A percentile compares a stretch with the other conserved stretches of the same genome.
Evolutionary conservation across 2,329 filamentous ascomycete genomes (phyloP).

Genomic region (Chaetomiaceae sp.): DNA sequence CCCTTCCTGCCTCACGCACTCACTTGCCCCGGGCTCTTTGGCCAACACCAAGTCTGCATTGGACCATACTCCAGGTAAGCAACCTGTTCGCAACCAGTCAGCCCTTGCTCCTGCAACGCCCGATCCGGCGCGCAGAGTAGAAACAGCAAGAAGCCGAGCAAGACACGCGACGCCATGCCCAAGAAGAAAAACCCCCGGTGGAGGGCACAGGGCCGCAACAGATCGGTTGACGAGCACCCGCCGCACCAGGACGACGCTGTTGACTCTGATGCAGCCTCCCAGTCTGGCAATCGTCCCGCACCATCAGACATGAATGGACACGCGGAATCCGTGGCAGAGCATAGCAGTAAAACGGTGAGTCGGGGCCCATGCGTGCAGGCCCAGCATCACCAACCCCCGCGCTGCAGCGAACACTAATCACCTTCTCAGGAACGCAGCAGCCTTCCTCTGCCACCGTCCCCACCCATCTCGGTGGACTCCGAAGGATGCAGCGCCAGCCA

Average conservation of each 20-base stretch:
- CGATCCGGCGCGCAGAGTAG: too few species aligned
- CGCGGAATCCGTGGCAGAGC: neutral
- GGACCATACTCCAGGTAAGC: constrained; percentile 10
- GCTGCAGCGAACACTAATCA: neutral
- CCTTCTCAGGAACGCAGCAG: constrained; percentile 1
- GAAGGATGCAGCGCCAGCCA: constrained; percentile 1
- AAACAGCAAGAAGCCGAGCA: neutral
- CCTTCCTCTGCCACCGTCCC: neutral
- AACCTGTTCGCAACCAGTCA: neutral
- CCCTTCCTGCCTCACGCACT: too few species aligned
- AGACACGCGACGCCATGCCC: neutral
- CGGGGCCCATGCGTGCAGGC: neutral
- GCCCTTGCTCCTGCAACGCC: neutral
- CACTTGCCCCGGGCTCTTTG: too few species aligned
- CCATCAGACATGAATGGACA: neutral
- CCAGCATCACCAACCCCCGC: neutral
- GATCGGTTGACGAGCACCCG: constrained; percentile 1
- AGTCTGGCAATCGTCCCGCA: neutral
- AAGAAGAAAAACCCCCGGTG: constrained; percentile 7
- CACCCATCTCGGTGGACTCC: neutral
- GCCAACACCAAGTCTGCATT: neutral
- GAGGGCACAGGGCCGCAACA: constrained; percentile 5
- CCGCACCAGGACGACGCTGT: neutral
- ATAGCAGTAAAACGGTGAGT: constrained; percentile 8
- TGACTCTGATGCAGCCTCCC: constrained; percentile 4